A percentile compares a stretch with the other conserved stretches of the same genome.
These are phyloP conservation scores for Ammopiptanthus mongolicus DNA, from an alignment of 306 rosid species.

Conservation along the genomic window DNA sequence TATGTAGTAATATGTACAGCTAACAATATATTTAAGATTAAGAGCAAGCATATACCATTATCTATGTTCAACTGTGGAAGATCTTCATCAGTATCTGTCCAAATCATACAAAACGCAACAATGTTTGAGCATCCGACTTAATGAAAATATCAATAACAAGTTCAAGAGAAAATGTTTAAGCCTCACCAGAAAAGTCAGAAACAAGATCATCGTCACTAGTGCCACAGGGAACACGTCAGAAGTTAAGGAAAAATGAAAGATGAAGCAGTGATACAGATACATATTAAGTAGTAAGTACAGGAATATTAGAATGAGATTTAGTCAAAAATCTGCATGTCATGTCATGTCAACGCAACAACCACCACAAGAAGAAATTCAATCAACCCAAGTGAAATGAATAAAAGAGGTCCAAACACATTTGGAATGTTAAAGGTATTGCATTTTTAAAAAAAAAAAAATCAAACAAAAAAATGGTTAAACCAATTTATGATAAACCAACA, in stretches of 20 bases:
- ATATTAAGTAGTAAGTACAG: background rate
- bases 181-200: constrained; percentile 37
- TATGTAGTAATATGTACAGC: background rate
- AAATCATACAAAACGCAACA: background rate
- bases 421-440: background rate
- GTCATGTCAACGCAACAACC: background rate
- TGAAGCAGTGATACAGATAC: background rate
- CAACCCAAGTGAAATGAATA: background rate
- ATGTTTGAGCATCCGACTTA: background rate
- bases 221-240: constrained; percentile 21
- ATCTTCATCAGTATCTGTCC: constrained; percentile 32
- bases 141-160: background rate
- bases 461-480: background rate
- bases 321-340: background rate
- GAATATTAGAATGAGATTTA: background rate
- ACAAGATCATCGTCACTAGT: background rate
- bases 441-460: background rate
- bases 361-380: background rate
- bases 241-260: constrained; percentile 32
- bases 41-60: constrained; percentile 39
- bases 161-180: background rate
- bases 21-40: background rate
- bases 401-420: background rate
- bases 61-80: background rate
- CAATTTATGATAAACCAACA: background rate